Evolutionary conservation across 441 rosid genomes (phyloP).

Genomic region (Omphalea diandra): DNA sequence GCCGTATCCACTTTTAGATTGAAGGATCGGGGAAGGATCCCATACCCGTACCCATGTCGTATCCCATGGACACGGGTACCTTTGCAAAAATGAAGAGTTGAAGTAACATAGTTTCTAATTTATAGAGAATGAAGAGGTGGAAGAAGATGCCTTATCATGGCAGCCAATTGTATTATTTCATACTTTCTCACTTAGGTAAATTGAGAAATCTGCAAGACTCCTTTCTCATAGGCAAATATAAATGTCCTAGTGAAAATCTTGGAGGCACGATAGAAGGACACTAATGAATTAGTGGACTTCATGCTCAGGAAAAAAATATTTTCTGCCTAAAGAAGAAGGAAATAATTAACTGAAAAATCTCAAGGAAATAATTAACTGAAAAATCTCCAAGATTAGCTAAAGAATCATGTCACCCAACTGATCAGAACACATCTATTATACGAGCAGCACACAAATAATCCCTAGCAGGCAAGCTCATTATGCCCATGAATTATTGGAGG

Average conservation of each 20-base stretch:
- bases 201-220: not conserved
- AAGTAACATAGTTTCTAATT: too few relatives aligned
- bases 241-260: not conserved
- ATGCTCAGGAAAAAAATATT: not conserved
- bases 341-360: too few relatives aligned
- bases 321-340: not conserved
- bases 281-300: not conserved
- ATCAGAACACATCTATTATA: not conserved
- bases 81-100: too few relatives aligned
- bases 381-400: too few relatives aligned
- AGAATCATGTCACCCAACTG: too few relatives aligned
- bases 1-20: too few relatives aligned
- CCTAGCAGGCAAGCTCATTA: too few relatives aligned
- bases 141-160: not conserved
- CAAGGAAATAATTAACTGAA: too few relatives aligned
- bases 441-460: conserved; percentile 1
- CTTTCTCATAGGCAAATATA: not conserved
- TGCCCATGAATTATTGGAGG: not conserved
- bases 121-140: not conserved
- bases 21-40: too few relatives aligned
- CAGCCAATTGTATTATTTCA: too few relatives aligned
- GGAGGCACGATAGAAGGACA: not conserved
- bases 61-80: too few relatives aligned
- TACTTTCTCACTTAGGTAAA: not conserved
- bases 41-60: too few relatives aligned